Evolutionary conservation across 2,329 filamentous ascomycete genomes (phyloP).

Genomic region (Colletotrichum sansevieriae): DNA sequence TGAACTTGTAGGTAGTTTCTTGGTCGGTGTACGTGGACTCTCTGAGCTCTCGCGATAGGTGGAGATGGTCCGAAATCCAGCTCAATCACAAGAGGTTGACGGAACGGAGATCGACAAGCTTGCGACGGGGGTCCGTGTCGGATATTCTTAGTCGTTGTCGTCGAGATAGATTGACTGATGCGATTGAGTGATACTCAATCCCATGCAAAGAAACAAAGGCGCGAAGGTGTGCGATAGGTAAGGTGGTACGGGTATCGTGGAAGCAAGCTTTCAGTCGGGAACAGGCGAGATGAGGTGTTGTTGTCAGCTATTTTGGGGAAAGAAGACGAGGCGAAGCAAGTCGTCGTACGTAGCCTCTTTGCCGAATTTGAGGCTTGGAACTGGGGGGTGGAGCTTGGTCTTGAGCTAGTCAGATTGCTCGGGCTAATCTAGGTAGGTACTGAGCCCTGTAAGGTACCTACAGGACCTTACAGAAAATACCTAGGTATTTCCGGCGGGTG

Average conservation of each 20-base stretch:
- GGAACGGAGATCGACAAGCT: slow-evolving; percentile 26
- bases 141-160: too few relatives aligned
- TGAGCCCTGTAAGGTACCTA: too few relatives aligned
- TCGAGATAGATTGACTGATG: too few relatives aligned
- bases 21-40: slow-evolving; percentile 40
- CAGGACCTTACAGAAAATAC: too few relatives aligned
- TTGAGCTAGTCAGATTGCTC: slow-evolving; percentile 29
- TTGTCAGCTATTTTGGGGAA: slow-evolving; percentile 38
- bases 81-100: slow-evolving; percentile 34
- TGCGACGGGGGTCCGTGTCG: slow-evolving; percentile 19
- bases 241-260: slow-evolving; percentile 16
- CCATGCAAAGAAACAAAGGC: not conserved
- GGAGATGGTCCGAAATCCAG: slow-evolving; percentile 42
- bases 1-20: slow-evolving; percentile 23
- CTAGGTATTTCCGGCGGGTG: not conserved
- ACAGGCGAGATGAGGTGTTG: slow-evolving; percentile 26
- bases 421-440: not conserved
- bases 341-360: slow-evolving; percentile 42
- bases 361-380: slow-evolving; percentile 41
- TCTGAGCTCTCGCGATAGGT: slow-evolving; percentile 30
- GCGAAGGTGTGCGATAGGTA: not conserved
- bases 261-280: slow-evolving; percentile 16
- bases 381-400: slow-evolving; percentile 23
- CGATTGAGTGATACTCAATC: too few relatives aligned
- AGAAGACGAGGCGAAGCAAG: slow-evolving; percentile 22